Percentiles rank a stretch among this genome's conserved stretches.
Conservation (phyloP, 495 filamentous ascomycete species). For the Hyaloscypha bicolor region DNA sequence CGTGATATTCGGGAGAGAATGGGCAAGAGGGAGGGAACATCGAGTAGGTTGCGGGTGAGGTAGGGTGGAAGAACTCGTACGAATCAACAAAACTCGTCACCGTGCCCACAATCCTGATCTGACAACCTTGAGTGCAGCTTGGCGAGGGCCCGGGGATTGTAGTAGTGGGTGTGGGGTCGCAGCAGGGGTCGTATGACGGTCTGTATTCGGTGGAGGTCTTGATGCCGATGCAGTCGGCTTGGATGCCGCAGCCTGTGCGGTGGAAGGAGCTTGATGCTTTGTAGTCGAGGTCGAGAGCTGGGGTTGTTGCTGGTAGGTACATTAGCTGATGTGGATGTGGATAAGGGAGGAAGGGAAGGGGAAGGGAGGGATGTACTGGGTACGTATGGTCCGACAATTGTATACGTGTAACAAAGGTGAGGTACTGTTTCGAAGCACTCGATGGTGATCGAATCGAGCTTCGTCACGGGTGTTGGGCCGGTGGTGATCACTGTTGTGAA, state of each 20-base stretch:
- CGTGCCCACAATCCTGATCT: not conserved
- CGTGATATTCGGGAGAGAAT: too few relatives aligned
- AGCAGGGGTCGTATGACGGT: not conserved
- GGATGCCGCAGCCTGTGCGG: not conserved
- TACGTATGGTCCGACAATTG: not conserved
- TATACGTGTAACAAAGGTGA: constrained; percentile 7
- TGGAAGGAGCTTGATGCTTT: too few relatives aligned
- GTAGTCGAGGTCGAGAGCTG: too few relatives aligned
- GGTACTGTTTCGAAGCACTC: not conserved
- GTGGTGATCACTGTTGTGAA: not conserved
- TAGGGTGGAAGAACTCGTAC: too few relatives aligned
- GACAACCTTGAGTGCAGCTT: constrained; percentile 8
- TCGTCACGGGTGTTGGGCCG: not conserved
- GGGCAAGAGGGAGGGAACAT: too few relatives aligned
- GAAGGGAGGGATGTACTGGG: not conserved
- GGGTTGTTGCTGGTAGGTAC: not conserved
- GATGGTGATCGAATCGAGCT: not conserved
- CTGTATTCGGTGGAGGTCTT: not conserved
- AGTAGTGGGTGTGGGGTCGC: not conserved
- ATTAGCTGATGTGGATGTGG: too few relatives aligned
- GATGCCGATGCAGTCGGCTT: not conserved
- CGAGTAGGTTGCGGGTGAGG: too few relatives aligned
- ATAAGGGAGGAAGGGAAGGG: not conserved
- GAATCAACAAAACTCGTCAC: too few relatives aligned
- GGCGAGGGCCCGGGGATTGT: constrained; percentile 2